Evolutionary conservation across 176 grass and related monocot genomes (phyloP).

Genomic region (Hordeum marinum): DNA sequence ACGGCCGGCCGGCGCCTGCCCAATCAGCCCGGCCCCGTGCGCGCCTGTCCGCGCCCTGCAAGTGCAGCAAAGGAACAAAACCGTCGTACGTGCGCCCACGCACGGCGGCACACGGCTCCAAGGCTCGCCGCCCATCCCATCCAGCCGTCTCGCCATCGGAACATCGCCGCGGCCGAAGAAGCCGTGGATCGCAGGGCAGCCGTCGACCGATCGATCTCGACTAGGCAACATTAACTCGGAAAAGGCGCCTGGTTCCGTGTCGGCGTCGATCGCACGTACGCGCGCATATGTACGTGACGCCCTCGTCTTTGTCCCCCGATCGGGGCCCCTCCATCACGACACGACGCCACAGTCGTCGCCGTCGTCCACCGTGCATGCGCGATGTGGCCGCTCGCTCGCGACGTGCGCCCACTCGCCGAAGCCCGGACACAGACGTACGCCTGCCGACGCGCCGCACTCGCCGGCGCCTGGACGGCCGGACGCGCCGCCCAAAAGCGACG

Average conservation of each 20-base stretch:
- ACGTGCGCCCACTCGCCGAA: not conserved
- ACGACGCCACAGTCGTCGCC: too few species aligned
- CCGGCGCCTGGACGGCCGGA: not conserved
- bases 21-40: too few species aligned
- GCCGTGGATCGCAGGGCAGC: slow-evolving; percentile 25
- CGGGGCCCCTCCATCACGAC: too few species aligned
- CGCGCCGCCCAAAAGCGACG: not conserved
- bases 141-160: not conserved
- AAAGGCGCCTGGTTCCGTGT: not conserved
- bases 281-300: too few species aligned
- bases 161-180: not conserved
- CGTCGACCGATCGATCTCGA: not conserved
- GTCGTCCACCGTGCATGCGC: not conserved
- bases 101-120: not conserved
- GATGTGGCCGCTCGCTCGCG: not conserved
- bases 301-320: too few species aligned
- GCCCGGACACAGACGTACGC: not conserved
- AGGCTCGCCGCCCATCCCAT: not conserved
- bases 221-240: not conserved
- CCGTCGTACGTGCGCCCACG: not conserved
- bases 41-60: not conserved
- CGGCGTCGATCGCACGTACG: too few species aligned
- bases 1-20: not conserved
- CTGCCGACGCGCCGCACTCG: too few species aligned
- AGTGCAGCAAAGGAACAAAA: not conserved